Percentiles rank a stretch among this genome's conserved stretches.
These are phyloP conservation scores for Neopestalotiopsis sp. DNA, from an alignment of 2,329 filamentous ascomycete species.

Conservation along the genomic window DNA sequence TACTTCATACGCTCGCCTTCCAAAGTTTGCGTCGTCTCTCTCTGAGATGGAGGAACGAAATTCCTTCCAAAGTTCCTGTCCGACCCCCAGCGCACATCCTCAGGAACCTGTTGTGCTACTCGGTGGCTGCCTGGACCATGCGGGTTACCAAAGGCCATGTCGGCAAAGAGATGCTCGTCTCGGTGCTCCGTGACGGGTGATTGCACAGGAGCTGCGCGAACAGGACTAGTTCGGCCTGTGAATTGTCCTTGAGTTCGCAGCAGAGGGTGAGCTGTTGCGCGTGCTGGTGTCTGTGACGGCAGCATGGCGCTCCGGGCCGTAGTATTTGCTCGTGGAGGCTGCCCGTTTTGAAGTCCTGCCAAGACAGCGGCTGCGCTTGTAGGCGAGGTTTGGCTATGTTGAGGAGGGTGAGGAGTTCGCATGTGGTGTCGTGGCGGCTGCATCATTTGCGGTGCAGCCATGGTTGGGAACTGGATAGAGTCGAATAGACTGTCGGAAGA, in stretches of 20 bases:
- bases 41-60: conserved; percentile 60
- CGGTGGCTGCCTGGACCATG: conserved; percentile 24
- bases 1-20: conserved; percentile 60
- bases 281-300: conserved; percentile 24
- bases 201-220: conserved; percentile 27
- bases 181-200: conserved; percentile 26
- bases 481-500: conserved; percentile 27
- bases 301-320: conserved; percentile 23
- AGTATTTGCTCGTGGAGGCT: conserved; percentile 23
- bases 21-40: conserved; percentile 63
- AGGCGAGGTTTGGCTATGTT: conserved; percentile 31
- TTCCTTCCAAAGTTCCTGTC: conserved; percentile 65
- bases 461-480: conserved; percentile 32
- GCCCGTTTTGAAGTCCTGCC: conserved; percentile 33
- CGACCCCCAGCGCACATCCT: conserved; percentile 69
- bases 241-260: conserved; percentile 23
- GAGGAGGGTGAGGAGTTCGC: conserved; percentile 23
- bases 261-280: conserved; percentile 25
- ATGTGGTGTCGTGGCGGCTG: conserved; percentile 25
- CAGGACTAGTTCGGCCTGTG: conserved; percentile 24
- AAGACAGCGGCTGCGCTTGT: conserved; percentile 35
- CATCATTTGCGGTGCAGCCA: conserved; percentile 31
- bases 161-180: conserved; percentile 43
- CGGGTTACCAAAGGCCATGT: conserved; percentile 45
- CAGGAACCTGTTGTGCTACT: conserved; percentile 40